A percentile compares a stretch with the other conserved stretches of the same genome.
Conservation (phyloP, 1,139 yeast species). For the Eremothecium sinecaudum region DNA sequence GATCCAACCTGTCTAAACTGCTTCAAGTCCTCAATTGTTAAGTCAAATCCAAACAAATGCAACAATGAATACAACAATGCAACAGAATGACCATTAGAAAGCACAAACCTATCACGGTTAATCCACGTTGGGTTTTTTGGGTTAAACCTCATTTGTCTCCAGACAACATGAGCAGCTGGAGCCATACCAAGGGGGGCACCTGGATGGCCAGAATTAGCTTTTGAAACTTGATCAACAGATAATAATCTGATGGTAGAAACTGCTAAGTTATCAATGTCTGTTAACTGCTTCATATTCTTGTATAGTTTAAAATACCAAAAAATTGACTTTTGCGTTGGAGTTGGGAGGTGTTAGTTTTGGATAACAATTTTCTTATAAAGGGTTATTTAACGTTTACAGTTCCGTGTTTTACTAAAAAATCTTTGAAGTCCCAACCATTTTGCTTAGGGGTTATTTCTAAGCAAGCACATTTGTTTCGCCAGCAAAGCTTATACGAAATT, state of each 20-base stretch:
- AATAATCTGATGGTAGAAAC: constrained; percentile 84
- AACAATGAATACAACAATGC: constrained; percentile 81
- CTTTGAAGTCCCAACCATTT: too few relatives aligned
- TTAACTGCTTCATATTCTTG: constrained; percentile 24
- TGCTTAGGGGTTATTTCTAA: too few relatives aligned
- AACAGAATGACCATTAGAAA: constrained; percentile 96
- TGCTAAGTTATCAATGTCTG: constrained; percentile 63
- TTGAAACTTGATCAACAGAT: constrained; percentile 79
- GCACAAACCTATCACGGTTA: constrained; percentile 90
- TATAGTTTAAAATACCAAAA: too few relatives aligned
- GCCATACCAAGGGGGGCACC: constrained; percentile 99
- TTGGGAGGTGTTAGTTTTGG: too few relatives aligned
- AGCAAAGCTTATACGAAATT: too few relatives aligned
- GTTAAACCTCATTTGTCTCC: constrained; percentile 76
- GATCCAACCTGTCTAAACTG: constrained; percentile 85
- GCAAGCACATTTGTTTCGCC: too few relatives aligned
- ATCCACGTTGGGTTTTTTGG: constrained; percentile 89
- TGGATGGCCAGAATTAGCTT: constrained; percentile 97
- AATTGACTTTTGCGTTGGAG: too few relatives aligned
- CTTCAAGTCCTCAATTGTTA: constrained; percentile 79
- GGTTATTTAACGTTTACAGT: too few relatives aligned
- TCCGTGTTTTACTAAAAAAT: too few relatives aligned
- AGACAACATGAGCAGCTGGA: constrained; percentile 69
- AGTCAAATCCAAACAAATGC: constrained; percentile 77
- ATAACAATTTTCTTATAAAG: too few relatives aligned